These are phyloP conservation scores for Exidia glandulosa DNA, from an alignment of 768 basidiomycete species.

Conservation along the genomic window DNA sequence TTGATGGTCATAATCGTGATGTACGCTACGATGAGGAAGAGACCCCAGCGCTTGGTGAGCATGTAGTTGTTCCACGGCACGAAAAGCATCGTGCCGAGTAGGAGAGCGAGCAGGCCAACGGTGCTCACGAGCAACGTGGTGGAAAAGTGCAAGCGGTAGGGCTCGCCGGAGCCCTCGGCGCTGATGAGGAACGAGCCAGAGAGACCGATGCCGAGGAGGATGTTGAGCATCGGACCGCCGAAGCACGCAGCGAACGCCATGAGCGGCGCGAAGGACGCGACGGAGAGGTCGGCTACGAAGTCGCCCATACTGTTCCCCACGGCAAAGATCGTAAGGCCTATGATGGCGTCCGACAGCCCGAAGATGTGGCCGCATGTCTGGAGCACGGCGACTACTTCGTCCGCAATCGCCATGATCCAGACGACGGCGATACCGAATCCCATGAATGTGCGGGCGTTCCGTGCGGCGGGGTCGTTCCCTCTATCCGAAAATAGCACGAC, in stretches of 20 bases:
- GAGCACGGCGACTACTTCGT: constrained; percentile 86
- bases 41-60: constrained; percentile 72
- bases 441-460: constrained; percentile 72
- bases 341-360: constrained; percentile 92
- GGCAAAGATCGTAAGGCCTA: constrained; percentile 79
- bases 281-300: constrained; percentile 92
- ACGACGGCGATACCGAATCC: constrained; percentile 86
- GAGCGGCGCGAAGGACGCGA: constrained; percentile 84
- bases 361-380: constrained; percentile 93
- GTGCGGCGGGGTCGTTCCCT: constrained; percentile 44
- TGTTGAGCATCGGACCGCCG: constrained; percentile 87
- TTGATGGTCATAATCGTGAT: constrained; percentile 66
- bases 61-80: constrained; percentile 80
- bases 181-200: constrained; percentile 80
- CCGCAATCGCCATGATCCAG: constrained; percentile 98
- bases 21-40: constrained; percentile 68
- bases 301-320: constrained; percentile 95
- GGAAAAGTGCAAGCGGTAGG: constrained; percentile 69
- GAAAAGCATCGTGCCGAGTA: constrained; percentile 65
- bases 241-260: constrained; percentile 97
- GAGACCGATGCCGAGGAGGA: constrained; percentile 81
- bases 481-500: constrained; percentile 51
- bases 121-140: constrained; percentile 77
- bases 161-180: constrained; percentile 33
- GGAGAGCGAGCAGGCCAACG: constrained; percentile 65